Evolutionary conservation across 73 alveolate genomes (phyloP).

Genomic region (Tetrahymena thermophila): DNA sequence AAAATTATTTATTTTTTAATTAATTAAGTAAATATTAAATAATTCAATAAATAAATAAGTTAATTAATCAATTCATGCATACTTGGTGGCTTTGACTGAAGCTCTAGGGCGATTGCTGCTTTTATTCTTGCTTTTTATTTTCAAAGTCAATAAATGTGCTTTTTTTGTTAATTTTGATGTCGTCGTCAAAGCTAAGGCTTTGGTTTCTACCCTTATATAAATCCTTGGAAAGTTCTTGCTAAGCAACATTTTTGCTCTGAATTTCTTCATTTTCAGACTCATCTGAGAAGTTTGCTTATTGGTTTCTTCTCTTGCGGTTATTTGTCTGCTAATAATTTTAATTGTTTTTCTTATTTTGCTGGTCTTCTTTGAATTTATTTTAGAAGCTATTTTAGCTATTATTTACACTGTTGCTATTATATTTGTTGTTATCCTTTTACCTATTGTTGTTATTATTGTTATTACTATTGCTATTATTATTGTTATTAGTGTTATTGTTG

Average conservation of each 20-base stretch:
- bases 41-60: too few relatives aligned
- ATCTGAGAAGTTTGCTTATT: not conserved
- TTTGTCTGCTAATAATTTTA: not conserved
- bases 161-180: not conserved
- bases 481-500: not conserved
- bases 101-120: not conserved
- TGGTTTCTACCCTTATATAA: not conserved
- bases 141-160: not conserved
- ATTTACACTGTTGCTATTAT: not conserved
- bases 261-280: not conserved
- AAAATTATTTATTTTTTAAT: too few relatives aligned
- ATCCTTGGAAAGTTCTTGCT: not conserved
- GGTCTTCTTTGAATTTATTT: not conserved
- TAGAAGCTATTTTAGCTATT: not conserved
- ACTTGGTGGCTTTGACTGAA: not conserved
- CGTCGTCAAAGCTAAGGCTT: not conserved
- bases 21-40: too few relatives aligned
- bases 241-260: not conserved
- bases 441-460: not conserved
- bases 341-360: not conserved
- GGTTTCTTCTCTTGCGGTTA: not conserved
- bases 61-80: not conserved
- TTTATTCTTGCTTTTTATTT: not conserved
- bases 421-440: not conserved
- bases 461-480: not conserved